Base-by-base conservation (phyloP, 2,329 filamentous ascomycete genomes). In the Daldinia sp. region DNA sequence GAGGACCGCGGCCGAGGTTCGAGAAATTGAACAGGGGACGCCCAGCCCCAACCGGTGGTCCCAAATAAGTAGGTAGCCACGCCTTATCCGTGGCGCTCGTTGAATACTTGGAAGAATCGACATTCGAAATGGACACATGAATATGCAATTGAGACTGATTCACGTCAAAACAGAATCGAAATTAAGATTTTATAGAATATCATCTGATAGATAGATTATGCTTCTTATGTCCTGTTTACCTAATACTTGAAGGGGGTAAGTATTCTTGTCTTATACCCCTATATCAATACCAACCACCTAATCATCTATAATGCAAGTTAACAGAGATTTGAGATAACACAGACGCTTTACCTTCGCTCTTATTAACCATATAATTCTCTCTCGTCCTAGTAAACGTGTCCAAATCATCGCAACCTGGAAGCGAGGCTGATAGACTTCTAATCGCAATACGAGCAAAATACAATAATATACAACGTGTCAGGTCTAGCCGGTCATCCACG, bases 401-500 rank as follows among this genome's bases (percentile, higher is more conserved):
- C 49, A 25, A 35, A 37, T 43, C 35, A 30, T 52, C 5, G 27
- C 48, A 43, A 32, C 23, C 35, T 25, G 34, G 41, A 50, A 51
- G 30, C 17, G 25, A 54, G 55, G 21, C 34, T 9, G 48, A 49
- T 11, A 35, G 11, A 54, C 25, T 32, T 52, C 55, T 50, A 43
- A 51, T 52, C 32, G 49, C 53, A 21, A 51, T 49, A 61, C 37
- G 23, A 48, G 49, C 51, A 43, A 53, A 67, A 23, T 8, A 34
- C 32, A 13, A 32, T 53, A 57, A 47, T 61, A 45, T 63, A 60
- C 59, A 64, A 45, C 59, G 62, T 35, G 63, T 10, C 51, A 7
- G 25, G 25, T 48, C 73, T 77, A 97, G 61, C 91, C 89, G 48
- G 86, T 89, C 87, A 97, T 90, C 95, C 94, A 98, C 54, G 93